Conservation (phyloP, 305 asterid species). For the Plantago lanceolata region DNA sequence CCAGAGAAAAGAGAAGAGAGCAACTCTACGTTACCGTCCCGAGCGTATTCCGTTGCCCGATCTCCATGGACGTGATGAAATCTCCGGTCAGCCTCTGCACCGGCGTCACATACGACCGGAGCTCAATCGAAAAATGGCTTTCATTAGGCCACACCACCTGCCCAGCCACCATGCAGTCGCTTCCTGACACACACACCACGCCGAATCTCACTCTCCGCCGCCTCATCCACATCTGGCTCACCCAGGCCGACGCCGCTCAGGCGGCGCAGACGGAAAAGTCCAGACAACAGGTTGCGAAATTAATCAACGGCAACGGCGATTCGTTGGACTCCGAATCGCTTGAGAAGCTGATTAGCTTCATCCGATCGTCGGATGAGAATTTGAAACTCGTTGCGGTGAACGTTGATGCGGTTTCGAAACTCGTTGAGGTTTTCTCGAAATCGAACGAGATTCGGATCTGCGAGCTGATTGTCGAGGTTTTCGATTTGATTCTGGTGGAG, state of each 20-base stretch:
- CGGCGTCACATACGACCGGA: conserved; percentile 93
- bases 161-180: conserved; percentile 88
- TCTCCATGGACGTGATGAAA: conserved; percentile 90
- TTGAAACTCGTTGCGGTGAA: conserved; percentile 42
- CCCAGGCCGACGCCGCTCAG: conserved; percentile 35
- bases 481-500: conserved; percentile 48
- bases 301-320: conserved; percentile 30
- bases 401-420: conserved; percentile 31
- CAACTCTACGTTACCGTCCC: conserved; percentile 66
- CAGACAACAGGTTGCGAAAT: conserved; percentile 36
- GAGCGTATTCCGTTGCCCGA: conserved; percentile 77
- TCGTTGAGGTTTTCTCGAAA: conserved; percentile 32
- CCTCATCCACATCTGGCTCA: conserved; percentile 69
- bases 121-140: conserved; percentile 79
- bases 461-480: conserved; percentile 46
- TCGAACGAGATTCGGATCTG: conserved; percentile 39
- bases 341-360: conserved; percentile 37
- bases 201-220: conserved; percentile 91
- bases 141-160: conserved; percentile 84
- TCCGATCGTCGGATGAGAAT: conserved; percentile 51
- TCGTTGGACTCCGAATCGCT: conserved; percentile 29
- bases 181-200: conserved; percentile 59
- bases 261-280: conserved; percentile 18
- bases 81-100: conserved; percentile 91
- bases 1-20: conserved; percentile 44